Evolutionary conservation across 441 rosid genomes (phyloP), one percentile per base, ranked within the genome.

Genomic region (Croton setiger): DNA sequence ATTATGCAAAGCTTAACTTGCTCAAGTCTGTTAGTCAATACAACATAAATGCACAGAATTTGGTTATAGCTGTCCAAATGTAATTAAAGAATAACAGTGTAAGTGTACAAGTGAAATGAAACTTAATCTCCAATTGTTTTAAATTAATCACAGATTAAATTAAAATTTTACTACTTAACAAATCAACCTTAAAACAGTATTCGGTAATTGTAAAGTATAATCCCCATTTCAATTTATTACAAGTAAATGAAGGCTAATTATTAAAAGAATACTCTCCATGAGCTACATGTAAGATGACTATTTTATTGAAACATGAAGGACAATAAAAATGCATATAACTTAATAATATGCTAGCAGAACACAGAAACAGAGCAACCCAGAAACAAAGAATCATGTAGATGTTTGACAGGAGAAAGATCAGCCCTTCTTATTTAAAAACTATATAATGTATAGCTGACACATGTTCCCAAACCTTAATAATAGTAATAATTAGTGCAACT

Each of bases 351-450:
- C 55, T 51, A 51, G 0, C 31, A 27, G 31, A 27, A 27, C 31
- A 27, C 31, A 27, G 2, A 27, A 6, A 7, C 41, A 49, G 65
- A 17, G 23, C 41, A 60, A 23, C 45, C 68, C 65, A 20, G 20
- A 64, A 18, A 55, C 56, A 53, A 66, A 31, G 12, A 45, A 12
- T 45, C 52, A 36, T 4, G 58, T 69, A 10, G 64, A 4, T 39
- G 43, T 39, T 7, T 39, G 43, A 44, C 35, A 11, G 57, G 60
- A 44, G 61, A 49, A 65, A 63, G 56, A 61, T 27, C 31, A 36
- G 66, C 44, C 64, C 43, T 18, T 36, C 81, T 82, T 82, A 75
- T 79, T 79, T 62, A 74, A 56, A 52, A 67, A 68, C 66, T 55
- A 17, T 58, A 47, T 23, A 44, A 14, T 3, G 33, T 43, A 35